Evolutionary conservation across 2,329 filamentous ascomycete genomes (phyloP).

Genomic region (Lasiodiplodia gonubiensis): DNA sequence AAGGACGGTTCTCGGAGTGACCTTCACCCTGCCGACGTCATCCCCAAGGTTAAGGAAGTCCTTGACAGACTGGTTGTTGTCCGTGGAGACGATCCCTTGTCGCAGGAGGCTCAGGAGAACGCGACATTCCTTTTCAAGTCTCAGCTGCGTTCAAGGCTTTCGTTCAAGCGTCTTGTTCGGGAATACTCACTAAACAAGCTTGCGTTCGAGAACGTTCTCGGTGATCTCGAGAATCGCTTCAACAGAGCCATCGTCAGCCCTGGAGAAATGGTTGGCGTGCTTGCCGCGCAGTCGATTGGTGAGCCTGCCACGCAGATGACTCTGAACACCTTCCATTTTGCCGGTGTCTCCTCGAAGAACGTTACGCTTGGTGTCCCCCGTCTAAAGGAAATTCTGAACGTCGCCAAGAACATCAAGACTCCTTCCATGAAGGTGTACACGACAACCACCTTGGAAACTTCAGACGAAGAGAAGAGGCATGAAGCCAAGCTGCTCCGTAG

Average conservation of each 20-base stretch:
- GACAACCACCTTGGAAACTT: constrained; percentile 43
- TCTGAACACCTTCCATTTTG: constrained; percentile 99
- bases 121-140: constrained; percentile 93
- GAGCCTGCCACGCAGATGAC: constrained; percentile 99
- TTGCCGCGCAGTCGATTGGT: constrained; percentile 97
- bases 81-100: constrained; percentile 81
- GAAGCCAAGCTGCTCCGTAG: constrained; percentile 79
- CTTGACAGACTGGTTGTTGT: constrained; percentile 82
- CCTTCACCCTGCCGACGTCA: constrained; percentile 83
- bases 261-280: constrained; percentile 97
- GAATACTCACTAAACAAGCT: constrained; percentile 86
- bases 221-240: constrained; percentile 89
- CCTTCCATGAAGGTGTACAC: constrained; percentile 83
- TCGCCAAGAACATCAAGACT: constrained; percentile 98
- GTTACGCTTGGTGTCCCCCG: constrained; percentile 98
- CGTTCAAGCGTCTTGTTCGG: constrained; percentile 90
- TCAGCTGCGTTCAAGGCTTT: constrained; percentile 83
- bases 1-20: constrained; percentile 86
- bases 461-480: constrained; percentile 77
- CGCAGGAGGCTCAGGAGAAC: constrained; percentile 82
- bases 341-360: constrained; percentile 99
- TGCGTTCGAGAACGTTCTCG: constrained; percentile 89
- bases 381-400: constrained; percentile 98
- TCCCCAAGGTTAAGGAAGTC: constrained; percentile 76
- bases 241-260: constrained; percentile 83